phyloP scores from a whole-genome alignment of 495 filamentous ascomycete species.

The Podospora sp. region DNA sequence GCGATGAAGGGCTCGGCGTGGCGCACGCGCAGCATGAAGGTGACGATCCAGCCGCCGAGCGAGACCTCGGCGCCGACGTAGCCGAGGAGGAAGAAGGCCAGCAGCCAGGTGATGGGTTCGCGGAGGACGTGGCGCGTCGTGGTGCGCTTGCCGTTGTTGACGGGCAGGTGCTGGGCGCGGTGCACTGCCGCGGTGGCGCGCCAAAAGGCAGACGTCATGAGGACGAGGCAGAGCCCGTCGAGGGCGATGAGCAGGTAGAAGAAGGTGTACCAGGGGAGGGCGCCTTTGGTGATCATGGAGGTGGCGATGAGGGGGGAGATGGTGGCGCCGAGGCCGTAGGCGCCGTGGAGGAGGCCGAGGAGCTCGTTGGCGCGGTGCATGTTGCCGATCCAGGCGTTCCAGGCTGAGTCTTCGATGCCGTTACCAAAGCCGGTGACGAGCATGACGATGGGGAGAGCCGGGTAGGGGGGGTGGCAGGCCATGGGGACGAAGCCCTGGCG shows the following conservation, averaged over 20 bases:
- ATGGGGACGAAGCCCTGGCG: slow-evolving; percentile 13
- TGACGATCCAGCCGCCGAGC: slow-evolving; percentile 85
- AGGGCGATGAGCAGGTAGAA: slow-evolving; percentile 68
- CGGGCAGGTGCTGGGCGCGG: slow-evolving; percentile 43
- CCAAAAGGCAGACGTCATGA: slow-evolving; percentile 66
- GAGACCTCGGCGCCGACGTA: slow-evolving; percentile 88
- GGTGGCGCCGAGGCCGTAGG: slow-evolving; percentile 77
- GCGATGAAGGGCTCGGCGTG: slow-evolving; percentile 69
- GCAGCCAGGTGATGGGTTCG: slow-evolving; percentile 69
- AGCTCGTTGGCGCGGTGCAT: slow-evolving; percentile 69
- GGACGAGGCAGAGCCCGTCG: slow-evolving; percentile 56
- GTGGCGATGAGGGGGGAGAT: slow-evolving; percentile 78
- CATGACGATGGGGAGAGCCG: slow-evolving; percentile 71
- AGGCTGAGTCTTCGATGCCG: slow-evolving; percentile 70
- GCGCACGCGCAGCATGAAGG: slow-evolving; percentile 78
- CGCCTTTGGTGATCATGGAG: slow-evolving; percentile 62
- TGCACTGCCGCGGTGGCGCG: slow-evolving; percentile 62
- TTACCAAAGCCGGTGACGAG: slow-evolving; percentile 72
- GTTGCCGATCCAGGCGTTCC: slow-evolving; percentile 83
- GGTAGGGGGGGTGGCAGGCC: slow-evolving; percentile 72
- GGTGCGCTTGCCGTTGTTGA: slow-evolving; percentile 32
- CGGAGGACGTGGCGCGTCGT: slow-evolving; percentile 41
- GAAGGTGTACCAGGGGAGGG: slow-evolving; percentile 64
- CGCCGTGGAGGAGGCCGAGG: slow-evolving; percentile 71
- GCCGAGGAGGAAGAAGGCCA: slow-evolving; percentile 72